A percentile compares a stretch with the other conserved stretches of the same genome.
These are phyloP conservation scores for Arabidopsis lyrata DNA, from an alignment of 441 rosid species.

Conservation along the genomic window DNA sequence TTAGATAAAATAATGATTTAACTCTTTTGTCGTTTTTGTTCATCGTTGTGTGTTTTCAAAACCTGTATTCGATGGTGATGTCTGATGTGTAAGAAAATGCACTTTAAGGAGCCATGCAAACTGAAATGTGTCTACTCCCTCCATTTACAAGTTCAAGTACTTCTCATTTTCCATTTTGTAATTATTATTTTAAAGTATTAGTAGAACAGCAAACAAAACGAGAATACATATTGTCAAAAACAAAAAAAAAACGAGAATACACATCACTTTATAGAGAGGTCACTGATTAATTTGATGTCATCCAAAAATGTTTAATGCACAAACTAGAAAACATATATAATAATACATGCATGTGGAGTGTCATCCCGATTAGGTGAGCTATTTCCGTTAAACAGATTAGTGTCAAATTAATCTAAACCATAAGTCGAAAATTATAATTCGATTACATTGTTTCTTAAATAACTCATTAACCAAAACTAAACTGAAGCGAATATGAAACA, in stretches of 20 bases:
- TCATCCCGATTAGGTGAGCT: too few relatives aligned
- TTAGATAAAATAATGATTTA: not conserved
- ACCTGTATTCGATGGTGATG: slow-evolving; percentile 39
- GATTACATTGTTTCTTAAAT: too few relatives aligned
- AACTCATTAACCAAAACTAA: too few relatives aligned
- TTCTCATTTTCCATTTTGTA: not conserved
- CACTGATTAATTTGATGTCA: not conserved
- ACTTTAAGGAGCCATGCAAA: slow-evolving; percentile 56
- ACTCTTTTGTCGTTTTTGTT: slow-evolving; percentile 4
- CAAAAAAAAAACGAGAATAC: not conserved
- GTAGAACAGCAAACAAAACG: too few relatives aligned
- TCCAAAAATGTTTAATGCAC: not conserved
- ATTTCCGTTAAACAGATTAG: too few relatives aligned
- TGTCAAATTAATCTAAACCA: too few relatives aligned
- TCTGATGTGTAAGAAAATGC: slow-evolving; percentile 53
- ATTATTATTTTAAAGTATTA: not conserved
- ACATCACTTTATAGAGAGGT: not conserved
- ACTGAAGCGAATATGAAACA: too few relatives aligned
- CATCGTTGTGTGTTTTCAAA: slow-evolving; percentile 12
- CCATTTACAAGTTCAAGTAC: slow-evolving; percentile 11
- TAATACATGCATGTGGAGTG: too few relatives aligned
- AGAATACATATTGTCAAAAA: not conserved
- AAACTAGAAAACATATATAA: too few relatives aligned
- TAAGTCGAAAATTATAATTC: too few relatives aligned
- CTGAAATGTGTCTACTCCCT: slow-evolving; percentile 50